Conservation (phyloP, 768 basidiomycete species). For the Leucosporidium scottii region DNA sequence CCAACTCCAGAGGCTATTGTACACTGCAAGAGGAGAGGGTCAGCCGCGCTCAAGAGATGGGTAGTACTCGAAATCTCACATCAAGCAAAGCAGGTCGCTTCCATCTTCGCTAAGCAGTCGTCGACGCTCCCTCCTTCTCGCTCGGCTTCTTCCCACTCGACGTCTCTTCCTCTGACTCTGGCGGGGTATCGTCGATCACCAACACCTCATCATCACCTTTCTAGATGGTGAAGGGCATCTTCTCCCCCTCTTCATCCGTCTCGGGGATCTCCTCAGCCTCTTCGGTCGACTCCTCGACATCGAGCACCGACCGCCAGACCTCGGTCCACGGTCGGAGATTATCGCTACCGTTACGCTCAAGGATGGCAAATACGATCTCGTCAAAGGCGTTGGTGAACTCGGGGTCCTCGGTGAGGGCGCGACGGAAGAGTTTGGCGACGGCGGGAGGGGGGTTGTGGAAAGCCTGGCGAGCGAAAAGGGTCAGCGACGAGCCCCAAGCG, state of each 20-base stretch:
- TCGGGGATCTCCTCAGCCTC: not conserved
- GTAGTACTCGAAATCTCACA: no score
- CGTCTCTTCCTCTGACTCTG: no score
- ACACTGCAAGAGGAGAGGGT: no score
- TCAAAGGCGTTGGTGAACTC: conserved; percentile 3
- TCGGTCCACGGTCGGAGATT: not conserved
- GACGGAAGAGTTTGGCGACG: conserved; percentile 1
- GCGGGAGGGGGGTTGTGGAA: conserved; percentile 1
- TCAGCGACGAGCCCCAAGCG: not conserved
- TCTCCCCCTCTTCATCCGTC: not conserved
- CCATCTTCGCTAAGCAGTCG: no score
- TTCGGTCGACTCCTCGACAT: not conserved
- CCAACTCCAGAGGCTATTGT: no score
- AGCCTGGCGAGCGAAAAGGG: not conserved
- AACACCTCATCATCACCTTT: no score
- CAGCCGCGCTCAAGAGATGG: no score
- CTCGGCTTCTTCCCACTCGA: no score
- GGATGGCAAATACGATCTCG: not conserved
- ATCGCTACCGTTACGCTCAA: not conserved
- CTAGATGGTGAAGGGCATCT: no score
- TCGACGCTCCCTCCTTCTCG: no score
- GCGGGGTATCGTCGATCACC: no score
- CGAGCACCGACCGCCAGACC: not conserved
- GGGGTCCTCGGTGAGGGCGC: not conserved
- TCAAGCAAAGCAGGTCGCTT: no score